Evolutionary conservation across 768 basidiomycete species (phyloP), one percentile per base, ranked within the genome.

Genomic region (Serendipita sp.): DNA sequence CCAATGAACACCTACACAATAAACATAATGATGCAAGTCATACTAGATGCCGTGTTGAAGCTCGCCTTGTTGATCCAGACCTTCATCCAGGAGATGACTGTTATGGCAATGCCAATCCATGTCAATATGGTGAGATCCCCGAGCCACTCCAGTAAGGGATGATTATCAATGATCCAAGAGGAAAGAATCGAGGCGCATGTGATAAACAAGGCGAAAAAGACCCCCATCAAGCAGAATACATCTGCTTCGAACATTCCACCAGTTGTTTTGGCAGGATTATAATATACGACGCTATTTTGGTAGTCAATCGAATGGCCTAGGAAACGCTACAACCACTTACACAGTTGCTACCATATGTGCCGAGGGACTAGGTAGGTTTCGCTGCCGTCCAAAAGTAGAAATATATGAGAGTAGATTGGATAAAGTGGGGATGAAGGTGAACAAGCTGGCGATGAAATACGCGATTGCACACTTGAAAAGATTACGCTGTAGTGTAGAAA

Each of bases 181-280:
- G 87, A 79, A 5, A 80, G 76, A 81, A 94, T 88, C 38, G 88
- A 87, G 5, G 82, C 75, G 11, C 92, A 75, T 65, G 85, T 90
- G 36, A 93, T 81, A 65, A 86, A 74, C 0, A 86, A 79, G 2
- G 92, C 81, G 68, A 88, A 88, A 0, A 86, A 56, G 47, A 90
- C 76, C 1, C 85, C 84, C 69, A 83, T 75, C 38, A 88, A 68
- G 71, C 89, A 96, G 73, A 81, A 93, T 3, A 88, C 75, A 69
- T 91, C 85, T 8, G 94, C 91, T 71, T 97, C 91, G 46, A 95
- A 73, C 93, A 98, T 98, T 0, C 81, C 88, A 3, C 95, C 96
- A 3, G 88, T 76, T 0, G 91, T 93, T 71, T 95, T 93, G 10
- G 93, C 93, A 3, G 95, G 95, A 69, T 94, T 91, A 73, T 84